Base-by-base conservation (phyloP, 495 filamentous ascomycete species). In the Cercophora samala region DNA sequence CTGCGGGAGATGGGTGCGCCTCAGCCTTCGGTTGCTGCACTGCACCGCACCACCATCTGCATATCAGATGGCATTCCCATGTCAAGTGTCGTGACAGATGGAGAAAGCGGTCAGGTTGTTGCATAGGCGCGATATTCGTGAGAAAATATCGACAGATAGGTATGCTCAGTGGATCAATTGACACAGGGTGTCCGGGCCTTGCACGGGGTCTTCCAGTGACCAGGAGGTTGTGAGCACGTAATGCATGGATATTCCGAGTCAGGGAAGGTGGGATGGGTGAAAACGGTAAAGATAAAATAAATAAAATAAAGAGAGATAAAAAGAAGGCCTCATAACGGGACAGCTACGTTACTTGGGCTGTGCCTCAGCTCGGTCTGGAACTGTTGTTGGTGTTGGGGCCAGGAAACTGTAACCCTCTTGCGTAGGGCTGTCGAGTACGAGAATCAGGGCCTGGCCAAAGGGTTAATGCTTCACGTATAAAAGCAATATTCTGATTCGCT, bases 1-100 rank as follows among this genome's bases (percentile, higher is more conserved):
- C 70, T 67, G 26, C 54, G 54, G 67, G 66, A 56, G 66, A 52
- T n/a, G 29, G 24, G 65, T 58, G 51, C 52, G 59, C 52, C 65
- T 70, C 65, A 64, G 24, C 65, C 18, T 64, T 26, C 58, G 51
- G 64, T 29, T 56, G 51, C 21, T 23, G 19, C 13, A 9, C 59
- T 32, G 4, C 25, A 22, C 3, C 6, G 5, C 37, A 37, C 25
- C 24, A 37, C 17, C 55, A 60, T 54, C 13, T 51, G 15, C 53
- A 32, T 17, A 23, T n/a, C 23, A 23, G 29, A 60, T 26, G 19
- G 17, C 23, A 60, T 23, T n/a, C 0, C 17, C 19, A 60, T 60
- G 58, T 23, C 29, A 37, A 6, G 19, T 29, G 22, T 15, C 52
- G 4, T 19, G 53, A 56, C 53, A 15, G 53, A 56, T 5, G 26